Percentiles rank a stretch among this genome's conserved stretches.
These are phyloP conservation scores for Mrakia gelida DNA, from an alignment of 768 basidiomycete genomes.

Conservation along the genomic window DNA sequence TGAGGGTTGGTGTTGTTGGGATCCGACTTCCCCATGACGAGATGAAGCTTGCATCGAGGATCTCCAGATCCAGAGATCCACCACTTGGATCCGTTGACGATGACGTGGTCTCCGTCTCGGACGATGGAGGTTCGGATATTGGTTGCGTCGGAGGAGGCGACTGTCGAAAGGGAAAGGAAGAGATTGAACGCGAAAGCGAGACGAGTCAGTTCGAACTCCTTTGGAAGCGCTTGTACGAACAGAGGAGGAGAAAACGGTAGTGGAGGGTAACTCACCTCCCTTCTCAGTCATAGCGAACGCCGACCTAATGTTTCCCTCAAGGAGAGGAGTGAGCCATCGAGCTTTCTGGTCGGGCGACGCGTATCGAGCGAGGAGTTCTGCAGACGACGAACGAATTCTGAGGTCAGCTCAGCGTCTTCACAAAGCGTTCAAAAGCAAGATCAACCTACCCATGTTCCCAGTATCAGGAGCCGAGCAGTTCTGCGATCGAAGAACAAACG, in stretches of 20 bases:
- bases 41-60: slow-evolving; percentile 78
- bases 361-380: slow-evolving; percentile 95
- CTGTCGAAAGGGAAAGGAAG: slow-evolving; percentile 46
- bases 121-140: slow-evolving; percentile 84
- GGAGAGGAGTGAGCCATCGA: slow-evolving; percentile 78
- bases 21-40: slow-evolving; percentile 76
- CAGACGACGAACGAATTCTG: background rate
- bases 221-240: too few species aligned
- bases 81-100: slow-evolving; percentile 97
- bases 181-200: background rate
- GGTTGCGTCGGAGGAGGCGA: slow-evolving; percentile 91
- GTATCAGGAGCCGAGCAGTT: slow-evolving; percentile 24
- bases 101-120: slow-evolving; percentile 77
- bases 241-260: too few species aligned
- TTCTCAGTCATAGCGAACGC: slow-evolving; percentile 98
- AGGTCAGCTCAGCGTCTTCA: background rate
- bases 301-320: slow-evolving; percentile 81
- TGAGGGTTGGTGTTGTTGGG: slow-evolving; percentile 62
- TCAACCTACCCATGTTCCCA: slow-evolving; percentile 8
- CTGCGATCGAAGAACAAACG: background rate
- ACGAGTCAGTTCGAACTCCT: background rate
- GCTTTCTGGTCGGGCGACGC: slow-evolving; percentile 86
- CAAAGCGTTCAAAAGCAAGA: too few species aligned
- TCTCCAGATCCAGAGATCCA: slow-evolving; percentile 98
- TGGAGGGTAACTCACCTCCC: slow-evolving; percentile 68